phyloP scores from a whole-genome alignment of 2,329 filamentous ascomycete genomes.

The Ciborinia camelliae region DNA sequence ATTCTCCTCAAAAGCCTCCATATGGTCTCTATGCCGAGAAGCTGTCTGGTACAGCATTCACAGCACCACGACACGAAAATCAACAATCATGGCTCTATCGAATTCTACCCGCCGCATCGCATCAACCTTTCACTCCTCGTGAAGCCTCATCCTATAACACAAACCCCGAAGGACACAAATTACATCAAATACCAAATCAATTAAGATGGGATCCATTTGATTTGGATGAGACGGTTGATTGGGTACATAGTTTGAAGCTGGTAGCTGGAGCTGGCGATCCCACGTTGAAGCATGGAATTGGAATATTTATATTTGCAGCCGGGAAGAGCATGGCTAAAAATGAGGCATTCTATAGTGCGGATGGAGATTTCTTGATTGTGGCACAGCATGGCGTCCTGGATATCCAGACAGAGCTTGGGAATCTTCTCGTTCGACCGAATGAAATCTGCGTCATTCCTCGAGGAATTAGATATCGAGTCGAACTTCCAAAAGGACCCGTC shows the following conservation, averaged over 20 bases:
- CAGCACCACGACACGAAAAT: conserved; percentile 54
- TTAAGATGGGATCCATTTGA: conserved; percentile 73
- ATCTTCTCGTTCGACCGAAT: conserved; percentile 69
- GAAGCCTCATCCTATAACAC: conserved; percentile 45
- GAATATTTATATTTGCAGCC: conserved; percentile 76
- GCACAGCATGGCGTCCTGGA: conserved; percentile 71
- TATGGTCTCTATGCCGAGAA: conserved; percentile 68
- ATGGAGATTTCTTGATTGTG: conserved; percentile 75
- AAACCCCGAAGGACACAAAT: conserved; percentile 36
- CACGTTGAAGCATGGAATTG: conserved; percentile 72
- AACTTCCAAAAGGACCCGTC: conserved; percentile 57
- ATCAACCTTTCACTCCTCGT: conserved; percentile 46
- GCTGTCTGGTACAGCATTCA: conserved; percentile 56
- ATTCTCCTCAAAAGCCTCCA: conserved; percentile 66
- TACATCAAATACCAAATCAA: conserved; percentile 77
- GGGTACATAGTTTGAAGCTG: conserved; percentile 61
- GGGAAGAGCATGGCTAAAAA: conserved; percentile 72
- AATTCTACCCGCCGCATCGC: conserved; percentile 52
- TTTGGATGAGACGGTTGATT: conserved; percentile 64
- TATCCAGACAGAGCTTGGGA: conserved; percentile 74
- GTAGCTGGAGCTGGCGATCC: conserved; percentile 78
- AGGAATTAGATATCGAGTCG: conserved; percentile 70
- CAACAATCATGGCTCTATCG: conserved; percentile 57
- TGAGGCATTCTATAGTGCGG: conserved; percentile 78
- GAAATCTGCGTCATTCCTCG: conserved; percentile 76